Base-by-base conservation (phyloP, 176 grass and related monocot genomes). In the Eleusine coracana region DNA sequence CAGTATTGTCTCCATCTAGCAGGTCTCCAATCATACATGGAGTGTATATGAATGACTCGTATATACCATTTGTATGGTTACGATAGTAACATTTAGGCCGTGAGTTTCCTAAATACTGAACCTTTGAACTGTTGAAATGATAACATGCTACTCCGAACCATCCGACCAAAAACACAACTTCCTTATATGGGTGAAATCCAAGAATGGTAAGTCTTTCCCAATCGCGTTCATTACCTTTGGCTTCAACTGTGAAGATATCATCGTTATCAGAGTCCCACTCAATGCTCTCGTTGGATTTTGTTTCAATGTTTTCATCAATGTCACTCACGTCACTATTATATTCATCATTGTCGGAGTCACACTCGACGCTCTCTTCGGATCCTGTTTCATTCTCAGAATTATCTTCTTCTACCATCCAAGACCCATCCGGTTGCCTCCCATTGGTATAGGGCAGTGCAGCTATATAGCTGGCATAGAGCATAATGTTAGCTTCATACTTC, bases 181-280 rank as follows among this genome's bases (percentile, higher is more conserved):
- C 38, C 38, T 77, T 84, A 18, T 60, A 60, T 4, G 82, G 82
- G 23, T 77, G 65, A 5, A 62, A 77, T 62, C 74, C 74, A 59
- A 84, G 49, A 54, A 77, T 59, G 2, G 13, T 5, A 17, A 45
- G 2, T 0, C 2, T 3, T 16, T 14, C 0, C 27, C n/a, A 16
- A 1, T 23, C 3, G 12, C 12, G 12, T 16, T 25, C 39, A 5
- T 14, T 27, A 3, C 20, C 2, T 2, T 0, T 34, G 31, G 31
- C 20, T 52, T 45, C 11, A 69, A 56, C 18, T 11, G 64, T n/a
- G 40, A 84, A 56, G n/a, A 75, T n/a, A 23, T 37, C 63, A 46
- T 84, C 73, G 16, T 69, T 46, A 2, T 77, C 82, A 5, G 72
- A 84, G 10, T 84, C 62, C 71, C 82, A 84, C 5, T 76, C 72